A percentile compares a stretch with the other conserved stretches of the same genome.
phyloP scores from a whole-genome alignment of 2,329 filamentous ascomycete genomes.

The Blastomyces silverae region DNA sequence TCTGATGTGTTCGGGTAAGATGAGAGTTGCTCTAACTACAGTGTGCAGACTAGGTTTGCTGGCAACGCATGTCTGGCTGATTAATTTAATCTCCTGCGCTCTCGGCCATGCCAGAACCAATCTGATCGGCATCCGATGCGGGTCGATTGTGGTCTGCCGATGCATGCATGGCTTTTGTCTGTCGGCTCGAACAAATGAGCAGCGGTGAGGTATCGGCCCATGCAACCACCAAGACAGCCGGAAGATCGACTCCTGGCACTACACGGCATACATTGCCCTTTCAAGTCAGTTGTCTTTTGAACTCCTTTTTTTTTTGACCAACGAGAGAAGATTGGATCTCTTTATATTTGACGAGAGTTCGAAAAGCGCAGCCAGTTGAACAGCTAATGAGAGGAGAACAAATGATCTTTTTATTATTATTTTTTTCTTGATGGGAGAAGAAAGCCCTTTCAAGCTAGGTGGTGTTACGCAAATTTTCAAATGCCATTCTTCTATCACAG shows the following conservation, averaged over 20 bases:
- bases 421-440: neutral
- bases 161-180: neutral
- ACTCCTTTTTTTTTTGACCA: neutral
- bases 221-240: slow-evolving; percentile 5
- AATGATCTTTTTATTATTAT: neutral
- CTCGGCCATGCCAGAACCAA: neutral
- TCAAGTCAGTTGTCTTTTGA: neutral
- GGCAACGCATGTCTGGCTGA: slow-evolving; percentile 1
- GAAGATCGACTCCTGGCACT: slow-evolving; percentile 1
- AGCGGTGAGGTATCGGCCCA: slow-evolving; percentile 6
- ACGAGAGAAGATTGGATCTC: neutral
- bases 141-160: slow-evolving; percentile 7
- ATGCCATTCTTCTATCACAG: neutral
- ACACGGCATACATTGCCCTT: neutral
- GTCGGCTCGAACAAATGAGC: slow-evolving; percentile 9
- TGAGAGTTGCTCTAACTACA: neutral
- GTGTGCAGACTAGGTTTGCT: neutral
- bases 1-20: neutral
- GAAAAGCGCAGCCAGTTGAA: no score
- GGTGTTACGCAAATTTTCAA: neutral
- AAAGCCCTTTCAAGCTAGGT: neutral
- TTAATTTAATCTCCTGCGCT: neutral
- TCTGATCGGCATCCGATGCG: slow-evolving; percentile 2
- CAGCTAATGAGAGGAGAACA: neutral
- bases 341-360: neutral